Conservation (phyloP, 1,284 basidiomycete genomes). For the Taiwanofungus camphoratus region DNA sequence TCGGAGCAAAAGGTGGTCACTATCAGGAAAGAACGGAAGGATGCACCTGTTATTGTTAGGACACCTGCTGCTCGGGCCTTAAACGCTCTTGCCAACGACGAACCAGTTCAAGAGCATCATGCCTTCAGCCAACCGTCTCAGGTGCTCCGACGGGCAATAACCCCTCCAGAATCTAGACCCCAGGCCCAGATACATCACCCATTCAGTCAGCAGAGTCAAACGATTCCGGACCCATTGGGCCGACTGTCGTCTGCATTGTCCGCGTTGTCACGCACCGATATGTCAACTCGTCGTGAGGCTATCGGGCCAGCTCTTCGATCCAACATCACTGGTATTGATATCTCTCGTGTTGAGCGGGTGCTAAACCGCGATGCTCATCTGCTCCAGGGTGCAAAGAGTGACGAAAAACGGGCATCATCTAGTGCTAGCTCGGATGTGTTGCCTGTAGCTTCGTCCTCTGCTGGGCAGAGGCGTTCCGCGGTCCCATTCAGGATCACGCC, state of each 20-base stretch:
- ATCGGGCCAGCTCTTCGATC: neutral
- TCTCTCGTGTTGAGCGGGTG: neutral
- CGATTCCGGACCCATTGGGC: neutral
- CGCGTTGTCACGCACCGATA: too few species aligned
- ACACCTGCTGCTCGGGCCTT: too few species aligned
- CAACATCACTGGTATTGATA: neutral
- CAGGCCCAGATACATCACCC: conserved; percentile 15
- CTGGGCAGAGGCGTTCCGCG: too few species aligned
- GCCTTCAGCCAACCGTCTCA: conserved; percentile 13
- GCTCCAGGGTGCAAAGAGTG: neutral
- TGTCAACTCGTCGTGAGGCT: too few species aligned
- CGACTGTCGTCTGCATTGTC: neutral
- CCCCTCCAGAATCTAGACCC: neutral
- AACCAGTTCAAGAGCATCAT: conserved; percentile 10
- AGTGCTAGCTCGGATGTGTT: neutral
- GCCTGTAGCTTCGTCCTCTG: too few species aligned
- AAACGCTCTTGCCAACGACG: too few species aligned
- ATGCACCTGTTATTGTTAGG: too few species aligned
- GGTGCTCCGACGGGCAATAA: neutral
- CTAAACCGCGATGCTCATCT: neutral
- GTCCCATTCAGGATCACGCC: too few species aligned
- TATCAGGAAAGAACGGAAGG: too few species aligned
- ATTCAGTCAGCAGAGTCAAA: conserved; percentile 17
- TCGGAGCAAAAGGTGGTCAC: too few species aligned
- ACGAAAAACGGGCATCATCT: neutral